Percentiles rank a stretch among this genome's conserved stretches.
Conservation (phyloP, 495 filamentous ascomycete genomes). For the Paragyromitra xinjiangensis region DNA sequence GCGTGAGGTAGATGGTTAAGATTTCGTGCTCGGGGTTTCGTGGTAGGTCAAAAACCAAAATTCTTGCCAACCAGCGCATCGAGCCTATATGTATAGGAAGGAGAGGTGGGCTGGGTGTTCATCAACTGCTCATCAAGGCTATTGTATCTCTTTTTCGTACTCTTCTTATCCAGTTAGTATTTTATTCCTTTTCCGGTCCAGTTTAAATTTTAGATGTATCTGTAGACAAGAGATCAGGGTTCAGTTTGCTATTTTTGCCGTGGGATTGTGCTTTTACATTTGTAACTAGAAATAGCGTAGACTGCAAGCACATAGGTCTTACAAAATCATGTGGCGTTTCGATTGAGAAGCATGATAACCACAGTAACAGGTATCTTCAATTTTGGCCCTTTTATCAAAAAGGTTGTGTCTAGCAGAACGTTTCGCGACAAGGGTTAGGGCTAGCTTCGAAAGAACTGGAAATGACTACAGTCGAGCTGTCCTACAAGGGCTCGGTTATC, state of each 20-base stretch:
- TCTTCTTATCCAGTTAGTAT: slow-evolving; percentile 10
- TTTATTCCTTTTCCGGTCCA: slow-evolving; percentile 13
- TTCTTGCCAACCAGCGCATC: neutral
- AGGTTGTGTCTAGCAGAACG: too few species aligned
- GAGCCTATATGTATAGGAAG: slow-evolving; percentile 18
- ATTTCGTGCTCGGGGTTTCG: neutral
- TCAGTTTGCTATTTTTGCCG: slow-evolving; percentile 33
- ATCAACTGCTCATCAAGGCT: slow-evolving; percentile 9
- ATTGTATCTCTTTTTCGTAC: neutral
- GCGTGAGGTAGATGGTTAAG: neutral
- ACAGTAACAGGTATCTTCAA: too few species aligned
- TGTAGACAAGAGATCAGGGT: slow-evolving; percentile 43
- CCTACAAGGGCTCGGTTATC: neutral
- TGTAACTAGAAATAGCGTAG: slow-evolving; percentile 50
- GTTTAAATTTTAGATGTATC: slow-evolving; percentile 35
- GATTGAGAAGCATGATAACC: too few species aligned
- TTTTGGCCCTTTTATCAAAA: too few species aligned
- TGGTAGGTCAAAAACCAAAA: slow-evolving; percentile 10
- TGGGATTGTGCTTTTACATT: slow-evolving; percentile 47
- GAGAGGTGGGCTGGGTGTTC: neutral
- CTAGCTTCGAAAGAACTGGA: too few species aligned
- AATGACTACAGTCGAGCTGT: too few species aligned
- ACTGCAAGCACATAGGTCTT: neutral
- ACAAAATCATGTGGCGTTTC: too few species aligned
- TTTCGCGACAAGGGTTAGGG: too few species aligned